Evolutionary conservation across 2,329 filamentous ascomycete species (phyloP).

Genomic region (Coleophoma eucalyptorum): DNA sequence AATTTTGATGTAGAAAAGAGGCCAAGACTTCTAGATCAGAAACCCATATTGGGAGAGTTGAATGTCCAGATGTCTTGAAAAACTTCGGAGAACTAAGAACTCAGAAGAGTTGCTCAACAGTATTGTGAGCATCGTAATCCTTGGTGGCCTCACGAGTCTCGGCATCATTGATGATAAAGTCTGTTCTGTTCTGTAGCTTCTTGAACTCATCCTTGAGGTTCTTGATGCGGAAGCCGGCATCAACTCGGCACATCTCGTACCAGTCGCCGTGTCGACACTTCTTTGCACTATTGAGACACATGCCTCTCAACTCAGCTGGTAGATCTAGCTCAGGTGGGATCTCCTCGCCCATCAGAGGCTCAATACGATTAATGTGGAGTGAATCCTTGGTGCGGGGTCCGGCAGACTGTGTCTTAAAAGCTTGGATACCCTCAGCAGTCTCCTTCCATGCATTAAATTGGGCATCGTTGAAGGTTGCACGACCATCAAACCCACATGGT

Average conservation of each 20-base stretch:
- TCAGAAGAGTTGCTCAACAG: not conserved
- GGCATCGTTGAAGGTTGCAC: slow-evolving; percentile 23
- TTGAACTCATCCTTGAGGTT: not conserved
- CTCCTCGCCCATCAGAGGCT: slow-evolving; percentile 14
- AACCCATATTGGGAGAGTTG: too few relatives aligned
- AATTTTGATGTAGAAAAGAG: too few relatives aligned
- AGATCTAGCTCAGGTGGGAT: slow-evolving; percentile 3
- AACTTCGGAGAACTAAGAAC: too few relatives aligned
- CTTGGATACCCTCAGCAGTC: slow-evolving; percentile 18
- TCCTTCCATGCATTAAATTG: slow-evolving; percentile 21
- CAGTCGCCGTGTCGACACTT: slow-evolving; percentile 21
- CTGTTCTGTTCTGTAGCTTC: not conserved
- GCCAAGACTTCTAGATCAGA: too few relatives aligned
- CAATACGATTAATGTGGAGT: slow-evolving; percentile 9
- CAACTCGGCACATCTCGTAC: slow-evolving; percentile 18
- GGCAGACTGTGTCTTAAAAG: slow-evolving; percentile 18
- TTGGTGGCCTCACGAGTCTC: slow-evolving; percentile 4
- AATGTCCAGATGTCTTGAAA: too few relatives aligned
- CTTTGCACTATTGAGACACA: slow-evolving; percentile 21
- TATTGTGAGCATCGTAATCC: slow-evolving; percentile 3
- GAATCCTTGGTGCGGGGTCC: slow-evolving; percentile 23
- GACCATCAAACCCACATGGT: slow-evolving; percentile 26
- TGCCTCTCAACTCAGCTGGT: slow-evolving; percentile 16
- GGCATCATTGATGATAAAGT: slow-evolving; percentile 1
- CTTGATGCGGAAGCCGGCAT: slow-evolving; percentile 7